These are phyloP conservation scores for Linaria vulgaris DNA, from an alignment of 257 asterid genomes.

Conservation along the genomic window DNA sequence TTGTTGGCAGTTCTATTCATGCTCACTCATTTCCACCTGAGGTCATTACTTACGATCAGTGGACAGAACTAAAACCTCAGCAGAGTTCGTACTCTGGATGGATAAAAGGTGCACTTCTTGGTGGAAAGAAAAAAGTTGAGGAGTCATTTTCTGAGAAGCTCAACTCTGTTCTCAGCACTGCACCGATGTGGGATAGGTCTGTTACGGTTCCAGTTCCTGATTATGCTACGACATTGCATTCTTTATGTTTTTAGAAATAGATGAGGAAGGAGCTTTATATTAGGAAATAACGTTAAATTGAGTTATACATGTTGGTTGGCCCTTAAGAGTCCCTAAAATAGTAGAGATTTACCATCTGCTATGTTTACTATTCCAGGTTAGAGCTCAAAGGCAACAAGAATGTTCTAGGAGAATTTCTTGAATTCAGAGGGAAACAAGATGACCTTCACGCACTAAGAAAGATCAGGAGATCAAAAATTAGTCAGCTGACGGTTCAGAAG, in stretches of 20 bases:
- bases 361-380: slow-evolving; percentile 41
- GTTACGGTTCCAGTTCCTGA: slow-evolving; percentile 19
- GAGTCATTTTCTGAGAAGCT: slow-evolving; percentile 58
- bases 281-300: too few species aligned
- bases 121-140: slow-evolving; percentile 73
- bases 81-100: slow-evolving; percentile 56
- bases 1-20: slow-evolving; percentile 43
- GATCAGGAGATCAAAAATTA: slow-evolving; percentile 84
- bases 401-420: slow-evolving; percentile 84
- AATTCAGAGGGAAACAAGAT: slow-evolving; percentile 85
- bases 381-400: slow-evolving; percentile 74
- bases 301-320: neutral
- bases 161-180: slow-evolving; percentile 63
- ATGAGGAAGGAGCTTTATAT: neutral
- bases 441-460: slow-evolving; percentile 61
- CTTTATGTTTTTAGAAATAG: neutral
- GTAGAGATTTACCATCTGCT: too few species aligned
- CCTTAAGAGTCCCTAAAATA: slow-evolving; percentile 8
- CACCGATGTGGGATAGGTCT: slow-evolving; percentile 89
- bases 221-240: neutral
- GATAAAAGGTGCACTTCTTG: slow-evolving; percentile 72
- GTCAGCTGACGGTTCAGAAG: slow-evolving; percentile 66
- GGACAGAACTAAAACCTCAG: slow-evolving; percentile 71
- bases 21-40: slow-evolving; percentile 70
- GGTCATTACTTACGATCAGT: slow-evolving; percentile 72